A percentile compares a stretch with the other conserved stretches of the same genome.
These are phyloP conservation scores for Carex littledalei DNA, from an alignment of 176 grass and related monocot species.

Conservation along the genomic window DNA sequence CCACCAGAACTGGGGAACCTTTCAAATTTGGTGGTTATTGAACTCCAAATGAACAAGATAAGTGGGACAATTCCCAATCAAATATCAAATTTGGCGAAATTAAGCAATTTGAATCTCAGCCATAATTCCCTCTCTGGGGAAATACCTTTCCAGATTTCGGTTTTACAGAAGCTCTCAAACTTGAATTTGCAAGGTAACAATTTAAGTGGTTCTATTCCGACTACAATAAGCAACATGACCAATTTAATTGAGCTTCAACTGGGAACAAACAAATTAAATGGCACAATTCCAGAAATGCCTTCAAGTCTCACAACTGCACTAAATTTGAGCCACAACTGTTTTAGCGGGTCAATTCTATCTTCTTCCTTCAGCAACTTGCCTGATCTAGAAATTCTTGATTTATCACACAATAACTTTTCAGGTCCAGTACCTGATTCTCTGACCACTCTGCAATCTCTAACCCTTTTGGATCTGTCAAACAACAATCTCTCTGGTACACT, in stretches of 20 bases:
- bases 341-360: conserved; percentile 22
- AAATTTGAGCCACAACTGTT: no score
- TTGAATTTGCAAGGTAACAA: conserved; percentile 41
- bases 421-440: conserved; percentile 19
- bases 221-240: no score
- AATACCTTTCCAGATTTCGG: conserved; percentile 4
- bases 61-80: neutral
- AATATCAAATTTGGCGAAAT: conserved; percentile 13
- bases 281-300: no score
- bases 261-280: no score
- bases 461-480: no score
- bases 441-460: neutral
- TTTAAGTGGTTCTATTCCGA: neutral
- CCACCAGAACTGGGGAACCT: conserved; percentile 24
- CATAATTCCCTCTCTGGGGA: conserved; percentile 33
- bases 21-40: conserved; percentile 30
- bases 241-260: no score
- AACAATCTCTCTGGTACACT: no score
- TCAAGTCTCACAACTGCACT: no score
- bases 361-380: neutral
- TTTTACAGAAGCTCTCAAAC: neutral
- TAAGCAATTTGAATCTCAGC: conserved; percentile 52
- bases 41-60: conserved; percentile 42
- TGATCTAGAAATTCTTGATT: conserved; percentile 51
- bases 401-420: conserved; percentile 59